Conservation (phyloP, 371 early-diverging fungal genomes). For the Choanephora cucurbitarum region DNA sequence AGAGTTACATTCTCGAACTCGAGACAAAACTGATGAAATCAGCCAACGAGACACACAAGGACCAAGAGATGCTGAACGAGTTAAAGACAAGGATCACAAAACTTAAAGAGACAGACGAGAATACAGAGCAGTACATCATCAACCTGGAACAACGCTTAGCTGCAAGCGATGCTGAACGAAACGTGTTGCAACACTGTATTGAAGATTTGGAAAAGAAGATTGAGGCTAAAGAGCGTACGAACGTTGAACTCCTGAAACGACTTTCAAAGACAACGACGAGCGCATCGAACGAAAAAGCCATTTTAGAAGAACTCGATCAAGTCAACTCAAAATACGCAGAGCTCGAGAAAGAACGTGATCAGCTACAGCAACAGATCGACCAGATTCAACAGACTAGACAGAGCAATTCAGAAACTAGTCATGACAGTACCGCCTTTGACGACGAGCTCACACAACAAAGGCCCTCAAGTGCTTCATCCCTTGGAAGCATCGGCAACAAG, state of each 20-base stretch:
- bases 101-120: constrained; percentile 36
- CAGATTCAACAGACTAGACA: neutral
- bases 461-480: neutral
- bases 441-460: neutral
- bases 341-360: constrained; percentile 34
- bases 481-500: neutral
- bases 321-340: constrained; percentile 21
- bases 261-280: constrained; percentile 11
- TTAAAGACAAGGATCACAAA: constrained; percentile 32
- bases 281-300: constrained; percentile 24
- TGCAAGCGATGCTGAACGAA: constrained; percentile 22
- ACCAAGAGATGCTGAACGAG: constrained; percentile 36
- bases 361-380: constrained; percentile 17
- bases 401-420: neutral
- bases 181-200: constrained; percentile 8
- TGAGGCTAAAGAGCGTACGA: constrained; percentile 23
- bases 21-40: constrained; percentile 42
- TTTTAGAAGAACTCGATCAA: constrained; percentile 36
- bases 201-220: constrained; percentile 27
- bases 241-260: constrained; percentile 23
- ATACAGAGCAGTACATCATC: constrained; percentile 40
- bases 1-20: constrained; percentile 44
- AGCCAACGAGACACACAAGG: constrained; percentile 27
- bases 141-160: constrained; percentile 34
- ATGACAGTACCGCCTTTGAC: neutral